phyloP scores from a whole-genome alignment of 1,139 yeast genomes.

The Pichia sp. region DNA sequence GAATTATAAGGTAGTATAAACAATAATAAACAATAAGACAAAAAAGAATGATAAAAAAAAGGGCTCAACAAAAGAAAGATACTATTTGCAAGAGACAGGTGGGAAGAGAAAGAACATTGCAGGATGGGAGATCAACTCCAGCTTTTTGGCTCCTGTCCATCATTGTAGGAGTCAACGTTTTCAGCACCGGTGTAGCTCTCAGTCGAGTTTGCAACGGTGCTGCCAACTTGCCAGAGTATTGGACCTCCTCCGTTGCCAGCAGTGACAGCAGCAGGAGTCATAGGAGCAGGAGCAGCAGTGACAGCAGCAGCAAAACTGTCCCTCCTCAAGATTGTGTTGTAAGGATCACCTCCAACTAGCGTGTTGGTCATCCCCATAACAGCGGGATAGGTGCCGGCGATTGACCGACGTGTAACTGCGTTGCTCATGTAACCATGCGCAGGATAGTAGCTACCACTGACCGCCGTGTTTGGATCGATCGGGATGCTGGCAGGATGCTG shows the following conservation, averaged over 20 bases:
- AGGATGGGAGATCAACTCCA: background rate
- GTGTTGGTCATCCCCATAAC: background rate
- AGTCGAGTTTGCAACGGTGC: background rate
- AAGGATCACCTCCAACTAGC: background rate
- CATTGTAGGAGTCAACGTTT: conserved; percentile 2
- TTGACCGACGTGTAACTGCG: background rate
- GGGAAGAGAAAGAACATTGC: background rate
- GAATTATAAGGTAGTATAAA: background rate
- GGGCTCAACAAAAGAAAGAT: background rate
- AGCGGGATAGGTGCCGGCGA: background rate
- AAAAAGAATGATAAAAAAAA: background rate
- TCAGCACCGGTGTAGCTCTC: background rate
- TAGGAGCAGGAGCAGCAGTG: background rate
- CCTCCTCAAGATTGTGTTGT: background rate
- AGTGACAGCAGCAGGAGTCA: background rate
- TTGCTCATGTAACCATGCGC: background rate
- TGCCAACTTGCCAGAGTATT: background rate
- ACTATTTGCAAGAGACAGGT: background rate
- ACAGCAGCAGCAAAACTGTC: background rate
- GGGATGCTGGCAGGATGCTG: background rate
- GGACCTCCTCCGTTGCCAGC: background rate
- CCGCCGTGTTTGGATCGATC: background rate
- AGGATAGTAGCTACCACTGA: background rate
- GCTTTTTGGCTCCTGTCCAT: background rate
- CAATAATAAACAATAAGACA: background rate